phyloP scores from a whole-genome alignment of 805 yeast genomes.

The Zygotorulaspora florentina region DNA sequence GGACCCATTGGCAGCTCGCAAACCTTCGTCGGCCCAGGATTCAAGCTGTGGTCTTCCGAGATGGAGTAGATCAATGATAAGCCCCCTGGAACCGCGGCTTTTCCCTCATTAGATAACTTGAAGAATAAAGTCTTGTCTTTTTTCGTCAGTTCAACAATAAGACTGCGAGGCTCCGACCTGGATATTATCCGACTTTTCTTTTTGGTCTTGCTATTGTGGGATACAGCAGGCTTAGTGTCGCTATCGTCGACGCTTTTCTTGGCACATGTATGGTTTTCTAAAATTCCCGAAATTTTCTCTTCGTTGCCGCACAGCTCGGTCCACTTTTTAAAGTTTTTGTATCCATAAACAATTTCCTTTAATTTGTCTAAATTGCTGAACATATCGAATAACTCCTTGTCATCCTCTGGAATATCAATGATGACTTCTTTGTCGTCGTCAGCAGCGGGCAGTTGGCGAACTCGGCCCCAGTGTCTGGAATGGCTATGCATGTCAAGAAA shows the following conservation, averaged over 20 bases:
- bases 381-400: conserved; percentile 23
- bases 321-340: conserved; percentile 17
- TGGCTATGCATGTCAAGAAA: conserved; percentile 1
- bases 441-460: neutral
- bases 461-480: neutral
- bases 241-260: neutral
- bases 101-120: conserved; percentile 12
- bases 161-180: neutral
- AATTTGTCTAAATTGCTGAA: conserved; percentile 23
- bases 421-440: conserved; percentile 13
- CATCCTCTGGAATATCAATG: conserved; percentile 21
- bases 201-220: neutral
- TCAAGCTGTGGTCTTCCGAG: conserved; percentile 3
- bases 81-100: conserved; percentile 13
- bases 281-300: conserved; percentile 3
- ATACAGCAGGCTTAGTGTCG: too few species aligned
- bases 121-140: conserved; percentile 20
- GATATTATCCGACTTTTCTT: neutral
- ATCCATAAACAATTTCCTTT: conserved; percentile 19
- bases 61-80: conserved; percentile 11
- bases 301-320: conserved; percentile 12
- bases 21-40: conserved; percentile 5
- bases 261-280: neutral
- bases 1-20: conserved; percentile 23
- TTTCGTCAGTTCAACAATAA: conserved; percentile 13